Conservation (phyloP, 805 yeast genomes). For the Candida odintsovae region DNA sequence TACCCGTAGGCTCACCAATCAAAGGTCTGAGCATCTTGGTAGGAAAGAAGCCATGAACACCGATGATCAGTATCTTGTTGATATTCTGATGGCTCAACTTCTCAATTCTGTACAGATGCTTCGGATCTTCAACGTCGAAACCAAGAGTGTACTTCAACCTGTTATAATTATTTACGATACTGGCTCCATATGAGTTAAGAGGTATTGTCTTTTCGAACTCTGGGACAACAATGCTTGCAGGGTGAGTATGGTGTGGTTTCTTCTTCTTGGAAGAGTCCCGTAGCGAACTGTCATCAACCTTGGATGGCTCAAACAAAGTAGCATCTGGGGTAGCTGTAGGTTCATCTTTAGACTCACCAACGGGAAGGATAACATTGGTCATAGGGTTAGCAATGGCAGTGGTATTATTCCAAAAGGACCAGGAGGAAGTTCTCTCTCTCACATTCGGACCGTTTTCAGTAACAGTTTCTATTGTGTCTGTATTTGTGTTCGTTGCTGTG, state of each 20-base stretch:
- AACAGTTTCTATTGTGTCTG: not conserved
- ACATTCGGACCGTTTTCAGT: not conserved
- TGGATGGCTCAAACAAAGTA: conserved; percentile 18
- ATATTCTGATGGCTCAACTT: conserved; percentile 21
- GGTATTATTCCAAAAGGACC: conserved; percentile 23
- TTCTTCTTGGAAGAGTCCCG: not conserved
- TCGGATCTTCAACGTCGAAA: conserved; percentile 21
- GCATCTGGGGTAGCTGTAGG: conserved; percentile 16
- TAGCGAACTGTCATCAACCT: conserved; percentile 1
- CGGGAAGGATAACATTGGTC: conserved; percentile 15
- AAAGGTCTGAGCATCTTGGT: conserved; percentile 76
- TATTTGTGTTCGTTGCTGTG: not conserved
- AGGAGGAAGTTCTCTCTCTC: conserved; percentile 12
- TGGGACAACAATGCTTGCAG: conserved; percentile 22
- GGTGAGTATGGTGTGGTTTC: conserved; percentile 1
- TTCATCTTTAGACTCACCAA: conserved; percentile 5
- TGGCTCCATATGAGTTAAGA: conserved; percentile 9
- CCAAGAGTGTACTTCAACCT: conserved; percentile 20
- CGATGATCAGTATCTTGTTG: conserved; percentile 71
- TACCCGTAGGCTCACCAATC: conserved; percentile 95
- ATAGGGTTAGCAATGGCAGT: conserved; percentile 3
- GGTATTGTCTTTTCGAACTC: conserved; percentile 22
- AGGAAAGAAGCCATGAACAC: conserved; percentile 97
- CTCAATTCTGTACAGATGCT: conserved; percentile 20
- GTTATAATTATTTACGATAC: conserved; percentile 18